Base-by-base conservation (phyloP, 2,329 filamentous ascomycete species). In the Talaromyces sp. region DNA sequence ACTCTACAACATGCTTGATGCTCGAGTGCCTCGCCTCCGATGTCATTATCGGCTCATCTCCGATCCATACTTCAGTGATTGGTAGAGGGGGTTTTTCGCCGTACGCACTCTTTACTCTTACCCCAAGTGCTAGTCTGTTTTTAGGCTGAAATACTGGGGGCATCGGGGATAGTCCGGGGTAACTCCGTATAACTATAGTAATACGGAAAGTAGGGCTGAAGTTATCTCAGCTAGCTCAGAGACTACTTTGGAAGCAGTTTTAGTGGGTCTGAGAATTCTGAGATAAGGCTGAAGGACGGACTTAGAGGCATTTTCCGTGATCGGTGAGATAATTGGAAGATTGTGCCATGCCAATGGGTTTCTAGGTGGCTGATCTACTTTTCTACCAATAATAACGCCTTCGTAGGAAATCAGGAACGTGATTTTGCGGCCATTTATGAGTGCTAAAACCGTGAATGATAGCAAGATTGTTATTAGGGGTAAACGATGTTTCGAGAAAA, bases 291-390 rank as follows among this genome's bases (percentile, higher is more conserved):
- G n/a, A n/a, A n/a, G n/a, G n/a, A n/a, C n/a, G n/a, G n/a, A n/a
- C n/a, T n/a, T n/a, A n/a, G n/a, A n/a, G n/a, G n/a, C n/a, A n/a
- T n/a, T n/a, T n/a, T n/a, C n/a, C n/a, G n/a, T n/a, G 39, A 40
- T 21, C 31, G 53, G 53, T 13, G 60, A n/a, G 64, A n/a, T 63
- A 61, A 19, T 63, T 66, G 4, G 65, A 67, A 56, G 55, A 67
- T 33, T 63, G n/a, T n/a, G n/a, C n/a, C n/a, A n/a, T n/a, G n/a
- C n/a, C n/a, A n/a, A n/a, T n/a, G n/a, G n/a, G n/a, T n/a, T n/a
- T n/a, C n/a, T n/a, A n/a, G n/a, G n/a, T n/a, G n/a, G n/a, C n/a
- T 67, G 15, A 63, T 65, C 46, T 56, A 66, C 31, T 58, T 67
- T 1, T 67, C 66, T 46, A 56, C 63, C 21, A 58, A 53, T 31